Base-by-base conservation (phyloP, 2,329 filamentous ascomycete species). In the Aspergillus carbonarius region DNA sequence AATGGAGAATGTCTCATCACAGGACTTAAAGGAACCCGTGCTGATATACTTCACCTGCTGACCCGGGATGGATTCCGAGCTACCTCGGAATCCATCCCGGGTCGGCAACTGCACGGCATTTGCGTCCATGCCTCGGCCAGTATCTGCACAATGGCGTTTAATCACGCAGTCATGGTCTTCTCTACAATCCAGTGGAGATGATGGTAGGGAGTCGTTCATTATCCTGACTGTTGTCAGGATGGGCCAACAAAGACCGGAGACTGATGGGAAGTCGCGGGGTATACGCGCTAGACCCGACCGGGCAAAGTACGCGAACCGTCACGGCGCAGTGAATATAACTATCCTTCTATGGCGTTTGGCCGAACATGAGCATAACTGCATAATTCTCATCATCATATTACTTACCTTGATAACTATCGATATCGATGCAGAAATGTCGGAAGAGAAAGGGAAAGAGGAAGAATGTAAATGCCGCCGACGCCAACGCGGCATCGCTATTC, bases 1-100 rank as follows among this genome's bases (percentile, higher is more conserved):
- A 42, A 12, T 42, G 17, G 8, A 18, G 15, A 18, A 34, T 8
- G 20, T 34, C 12, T 23, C 8, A 25, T n/a, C 4, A 54, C 9
- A 17, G 17, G 6, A 23, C 13, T 9, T 7, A 20, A 10, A 2
- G 6, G 13, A 13, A 3, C 18, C 42, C 1, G 15, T 13, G 32
- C 23, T 37, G 27, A 12, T 9, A 18, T 35, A 27, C 8, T 40
- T 32, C 37, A 51, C 50, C 39, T 20, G 50, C n/a, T 37, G 42
- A n/a, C n/a, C 34, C 63, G 67, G 65, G 39, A 60, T 65, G 17
- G 2, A 39, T 58, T 59, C 66, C 65, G 63, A 51, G 10, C 5
- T 25, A 54, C 4, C 20, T n/a, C 56, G 62, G 60, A 55, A 60
- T 57, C 17, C 12, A 55, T 63, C 55, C 63, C 61, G 63, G 40